Evolutionary conservation across 2,329 filamentous ascomycete species (phyloP), one percentile per base, ranked within the genome.

Genomic region (Cadophora malorum): DNA sequence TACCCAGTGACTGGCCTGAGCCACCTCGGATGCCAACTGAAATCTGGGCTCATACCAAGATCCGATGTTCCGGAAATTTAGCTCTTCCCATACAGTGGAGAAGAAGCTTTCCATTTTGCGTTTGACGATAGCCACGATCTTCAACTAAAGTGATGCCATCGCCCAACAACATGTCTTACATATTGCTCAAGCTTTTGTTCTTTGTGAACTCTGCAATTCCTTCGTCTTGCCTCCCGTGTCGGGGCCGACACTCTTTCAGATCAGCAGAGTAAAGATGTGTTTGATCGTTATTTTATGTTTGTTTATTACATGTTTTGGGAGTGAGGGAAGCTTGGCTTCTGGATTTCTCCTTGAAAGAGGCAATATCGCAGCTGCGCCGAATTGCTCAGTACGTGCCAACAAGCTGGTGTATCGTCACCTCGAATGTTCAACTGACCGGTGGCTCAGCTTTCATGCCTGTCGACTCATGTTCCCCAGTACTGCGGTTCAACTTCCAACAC

Each of bases 381-480:
- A 49, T 50, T 67, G 65, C 53, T 56, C 65, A 16, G 65, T 67
- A 12, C 21, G 65, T 63, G n/a, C 12, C n/a, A 12, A 12, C 5
- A 16, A 19, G 3, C 1, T 14, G 14, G 14, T 0, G n/a, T 10
- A 14, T 9, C 14, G 7, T 35, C 12, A 25, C 23, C 3, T 14
- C 21, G 4, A 47, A 45, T 28, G 6, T 33, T 33, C 23, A 14
- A 38, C 19, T 28, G 9, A 49, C 45, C 45, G 21, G 7, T 49
- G 7, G 6, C n/a, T 23, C 38, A 69, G 67, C 38, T 60, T 8
- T 16, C 53, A 3, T 83, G 19, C 47, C 31, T 69, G 4, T 33
- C 61, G 12, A 66, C 55, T 35, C 41, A 62, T 23, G 55, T 66
- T 25, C 64, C 69, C 23, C 8, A 66, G 23, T 71, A 64, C 33